Evolutionary conservation across 192 early-diverging fungal genomes (phyloP).

Genomic region (Coemansia asiatica): DNA sequence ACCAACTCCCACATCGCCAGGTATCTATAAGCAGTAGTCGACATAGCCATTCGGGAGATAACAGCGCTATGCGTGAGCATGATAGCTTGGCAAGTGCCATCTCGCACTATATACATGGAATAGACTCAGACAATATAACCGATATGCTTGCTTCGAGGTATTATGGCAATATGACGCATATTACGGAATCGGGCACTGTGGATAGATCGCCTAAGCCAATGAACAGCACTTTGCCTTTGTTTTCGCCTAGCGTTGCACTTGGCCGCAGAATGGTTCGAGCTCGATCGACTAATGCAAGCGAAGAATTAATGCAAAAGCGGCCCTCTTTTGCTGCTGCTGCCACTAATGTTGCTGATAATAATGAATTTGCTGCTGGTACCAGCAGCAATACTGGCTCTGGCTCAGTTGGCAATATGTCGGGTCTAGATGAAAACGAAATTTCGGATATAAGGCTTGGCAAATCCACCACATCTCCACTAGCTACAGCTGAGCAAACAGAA

Average conservation of each 20-base stretch:
- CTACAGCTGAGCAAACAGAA: neutral
- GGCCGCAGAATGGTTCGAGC: conserved; percentile 14
- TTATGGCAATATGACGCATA: conserved; percentile 46
- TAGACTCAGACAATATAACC: conserved; percentile 29
- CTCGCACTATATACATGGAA: conserved; percentile 41
- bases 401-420: neutral
- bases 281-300: conserved; percentile 29
- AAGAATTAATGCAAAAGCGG: conserved; percentile 2
- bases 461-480: neutral
- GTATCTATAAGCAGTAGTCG: conserved; percentile 14
- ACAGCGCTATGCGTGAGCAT: neutral
- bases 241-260: conserved; percentile 47
- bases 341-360: too few species aligned
- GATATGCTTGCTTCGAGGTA: conserved; percentile 39
- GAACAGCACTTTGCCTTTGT: conserved; percentile 54
- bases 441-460: neutral
- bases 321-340: neutral
- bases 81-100: conserved; percentile 27
- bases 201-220: conserved; percentile 42
- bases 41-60: neutral
- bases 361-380: neutral
- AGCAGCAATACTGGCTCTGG: neutral
- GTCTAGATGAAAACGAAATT: neutral
- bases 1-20: conserved; percentile 1
- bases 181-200: conserved; percentile 12